These are phyloP conservation scores for Euphrasia confusa DNA, from an alignment of 257 asterid genomes.

Conservation along the genomic window DNA sequence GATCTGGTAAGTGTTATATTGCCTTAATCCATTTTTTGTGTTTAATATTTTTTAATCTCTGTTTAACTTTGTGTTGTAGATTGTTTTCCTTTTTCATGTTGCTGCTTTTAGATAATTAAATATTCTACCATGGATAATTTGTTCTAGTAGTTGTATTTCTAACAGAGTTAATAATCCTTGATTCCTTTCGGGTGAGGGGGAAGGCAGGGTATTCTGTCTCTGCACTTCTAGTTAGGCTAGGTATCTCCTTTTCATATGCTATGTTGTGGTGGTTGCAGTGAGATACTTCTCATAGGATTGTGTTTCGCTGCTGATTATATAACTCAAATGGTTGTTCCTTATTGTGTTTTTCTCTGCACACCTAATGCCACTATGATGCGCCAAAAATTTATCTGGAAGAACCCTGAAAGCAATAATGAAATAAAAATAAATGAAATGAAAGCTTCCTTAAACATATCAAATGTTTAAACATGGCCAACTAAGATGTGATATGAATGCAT, in stretches of 20 bases:
- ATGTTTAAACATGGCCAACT: not conserved
- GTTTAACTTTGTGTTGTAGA: slow-evolving; percentile 3
- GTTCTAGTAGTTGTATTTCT: not conserved
- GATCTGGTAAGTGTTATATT: slow-evolving; percentile 38
- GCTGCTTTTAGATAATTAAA: not conserved
- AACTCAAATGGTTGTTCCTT: too few species aligned
- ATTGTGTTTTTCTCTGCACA: too few species aligned
- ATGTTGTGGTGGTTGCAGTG: slow-evolving; percentile 12
- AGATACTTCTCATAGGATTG: not conserved
- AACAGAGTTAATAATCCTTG: not conserved
- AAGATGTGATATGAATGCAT: not conserved
- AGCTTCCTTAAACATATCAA: too few species aligned
- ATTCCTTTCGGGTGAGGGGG: not conserved
- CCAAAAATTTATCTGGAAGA: too few species aligned
- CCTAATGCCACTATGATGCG: too few species aligned
- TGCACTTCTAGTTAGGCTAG: slow-evolving; percentile 4
- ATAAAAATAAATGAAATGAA: too few species aligned
- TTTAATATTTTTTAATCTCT: not conserved
- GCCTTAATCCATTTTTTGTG: not conserved
- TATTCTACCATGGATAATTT: not conserved
- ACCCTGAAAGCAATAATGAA: too few species aligned
- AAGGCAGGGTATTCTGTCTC: not conserved
- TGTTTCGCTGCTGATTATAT: slow-evolving; percentile 5
- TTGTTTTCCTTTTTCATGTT: not conserved
- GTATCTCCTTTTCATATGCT: not conserved